Evolutionary conservation across 176 grass and related monocot genomes (phyloP), one percentile per base, ranked within the genome.

Genomic region (Aegilops speltoides): DNA sequence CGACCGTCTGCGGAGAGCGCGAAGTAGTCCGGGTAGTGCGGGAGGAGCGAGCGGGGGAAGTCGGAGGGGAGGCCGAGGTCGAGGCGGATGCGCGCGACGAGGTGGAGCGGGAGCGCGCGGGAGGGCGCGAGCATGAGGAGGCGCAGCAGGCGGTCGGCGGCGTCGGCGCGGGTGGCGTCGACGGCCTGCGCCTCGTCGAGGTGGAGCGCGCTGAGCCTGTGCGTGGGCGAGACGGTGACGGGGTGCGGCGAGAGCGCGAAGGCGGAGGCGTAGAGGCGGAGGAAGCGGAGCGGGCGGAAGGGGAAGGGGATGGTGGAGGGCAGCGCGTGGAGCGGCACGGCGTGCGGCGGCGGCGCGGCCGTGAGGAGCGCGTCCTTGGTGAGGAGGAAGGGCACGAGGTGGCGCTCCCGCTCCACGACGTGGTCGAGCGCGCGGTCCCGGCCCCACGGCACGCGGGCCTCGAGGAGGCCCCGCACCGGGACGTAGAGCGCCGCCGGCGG

Each of bases 371-470:
- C 88, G 82, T 98, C 96, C 90, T 95, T 98, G 90, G 93, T 45
- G 68, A 89, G 82, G 40, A 94, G 89, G 76, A 98, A 96, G 3
- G 96, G 92, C 40, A 89, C 84, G 32, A 98, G 93, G 90, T 98
- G 78, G 64, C 84, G 79, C 86, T 96, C 96, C 83, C 89, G 89
- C 91, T 98, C 96, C 31, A 96, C 86, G n/a, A 72, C 86, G 68
- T 98, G 96, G 86, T 98, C 96, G 8, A 98, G 93, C 59, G 91
- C 96, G 40, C 93, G 88, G 65, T 96, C 93, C 1, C 93, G 88
- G 43, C 61, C 54, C 93, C 96, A 98, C 71, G 84, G 86, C 14
- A 95, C 86, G 5, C 89, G 89, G 52, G 89, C 86, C 29, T 95
- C 96, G 3, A 95, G 82, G 77, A 89, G 57, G 15, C 83, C 62